phyloP scores from a whole-genome alignment of 352 stramenopile species.

The Phytopythium boreale region DNA sequence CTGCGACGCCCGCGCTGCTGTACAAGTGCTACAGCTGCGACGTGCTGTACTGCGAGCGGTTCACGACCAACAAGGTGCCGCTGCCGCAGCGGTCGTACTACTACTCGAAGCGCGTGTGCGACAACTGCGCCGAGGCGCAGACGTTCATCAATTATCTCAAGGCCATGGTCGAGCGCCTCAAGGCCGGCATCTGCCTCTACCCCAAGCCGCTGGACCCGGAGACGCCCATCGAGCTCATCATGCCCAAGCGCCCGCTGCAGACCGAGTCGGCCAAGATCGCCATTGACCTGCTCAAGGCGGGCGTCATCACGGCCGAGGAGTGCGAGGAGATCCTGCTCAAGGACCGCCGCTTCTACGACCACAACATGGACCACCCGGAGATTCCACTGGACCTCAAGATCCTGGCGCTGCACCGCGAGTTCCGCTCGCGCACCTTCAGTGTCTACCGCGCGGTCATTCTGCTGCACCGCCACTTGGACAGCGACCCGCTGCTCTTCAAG shows the following conservation, averaged over 20 bases:
- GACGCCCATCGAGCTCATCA: constrained; percentile 85
- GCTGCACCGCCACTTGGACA: constrained; percentile 82
- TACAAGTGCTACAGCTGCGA: constrained; percentile 87
- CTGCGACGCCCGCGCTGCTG: constrained; percentile 35
- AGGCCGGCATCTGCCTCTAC: constrained; percentile 85
- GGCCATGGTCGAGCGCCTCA: constrained; percentile 81
- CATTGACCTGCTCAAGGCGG: constrained; percentile 83
- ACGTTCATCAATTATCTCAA: constrained; percentile 86
- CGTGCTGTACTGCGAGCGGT: constrained; percentile 73
- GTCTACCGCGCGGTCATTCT: constrained; percentile 85
- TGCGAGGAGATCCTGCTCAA: constrained; percentile 84
- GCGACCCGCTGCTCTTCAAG: constrained; percentile 83
- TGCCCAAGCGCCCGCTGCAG: constrained; percentile 79
- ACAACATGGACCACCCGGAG: constrained; percentile 83
- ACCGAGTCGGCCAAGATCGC: constrained; percentile 82
- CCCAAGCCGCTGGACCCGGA: constrained; percentile 79
- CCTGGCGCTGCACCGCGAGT: constrained; percentile 82
- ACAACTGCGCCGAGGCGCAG: constrained; percentile 80
- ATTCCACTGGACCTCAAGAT: constrained; percentile 86
- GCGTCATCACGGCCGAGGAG: constrained; percentile 83
- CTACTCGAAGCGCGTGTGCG: constrained; percentile 85
- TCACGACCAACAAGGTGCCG: constrained; percentile 76
- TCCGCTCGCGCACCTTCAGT: constrained; percentile 73
- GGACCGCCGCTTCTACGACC: constrained; percentile 79
- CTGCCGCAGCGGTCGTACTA: constrained; percentile 78